Conservation (phyloP, 1,139 yeast species). For the Kodamaea alishanica region DNA sequence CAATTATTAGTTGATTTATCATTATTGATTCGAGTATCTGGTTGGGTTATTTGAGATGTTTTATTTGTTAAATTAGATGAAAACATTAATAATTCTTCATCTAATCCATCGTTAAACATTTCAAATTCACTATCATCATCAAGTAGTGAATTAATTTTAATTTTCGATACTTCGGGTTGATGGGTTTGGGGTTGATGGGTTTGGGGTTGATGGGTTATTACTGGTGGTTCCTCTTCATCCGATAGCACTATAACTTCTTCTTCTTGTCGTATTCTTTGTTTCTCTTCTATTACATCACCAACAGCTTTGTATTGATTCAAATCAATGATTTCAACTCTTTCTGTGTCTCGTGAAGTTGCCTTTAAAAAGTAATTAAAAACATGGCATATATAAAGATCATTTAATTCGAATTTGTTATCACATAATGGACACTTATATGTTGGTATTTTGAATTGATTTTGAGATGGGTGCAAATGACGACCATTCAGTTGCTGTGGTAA, state of each 20-base stretch:
- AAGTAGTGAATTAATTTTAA: not conserved
- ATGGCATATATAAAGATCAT: conserved; percentile 38
- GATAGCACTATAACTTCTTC: conserved; percentile 28
- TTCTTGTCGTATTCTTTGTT: not conserved
- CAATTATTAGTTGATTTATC: conserved; percentile 2
- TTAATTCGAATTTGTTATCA: conserved; percentile 32
- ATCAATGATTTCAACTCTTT: conserved; percentile 37
- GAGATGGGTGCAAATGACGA: conserved; percentile 5
- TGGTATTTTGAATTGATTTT: conserved; percentile 17
- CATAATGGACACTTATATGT: conserved; percentile 42
- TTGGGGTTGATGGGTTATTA: not conserved
- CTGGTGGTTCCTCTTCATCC: conserved; percentile 9
- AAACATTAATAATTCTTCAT: conserved; percentile 15
- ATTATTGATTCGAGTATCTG: no score
- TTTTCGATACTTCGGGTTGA: not conserved
- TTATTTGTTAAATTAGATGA: no score
- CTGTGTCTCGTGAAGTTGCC: conserved; percentile 34
- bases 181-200: not conserved
- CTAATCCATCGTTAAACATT: conserved; percentile 23
- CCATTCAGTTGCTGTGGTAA: not conserved
- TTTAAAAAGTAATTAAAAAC: conserved; percentile 42
- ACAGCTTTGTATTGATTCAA: conserved; percentile 34
- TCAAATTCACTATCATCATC: conserved; percentile 6
- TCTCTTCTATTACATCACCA: conserved; percentile 20
- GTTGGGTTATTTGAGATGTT: no score